Percentiles rank a stretch among this genome's conserved stretches.
Evolutionary conservation across 805 yeast genomes (phyloP).

Genomic region (Pichia phayaonensis): DNA sequence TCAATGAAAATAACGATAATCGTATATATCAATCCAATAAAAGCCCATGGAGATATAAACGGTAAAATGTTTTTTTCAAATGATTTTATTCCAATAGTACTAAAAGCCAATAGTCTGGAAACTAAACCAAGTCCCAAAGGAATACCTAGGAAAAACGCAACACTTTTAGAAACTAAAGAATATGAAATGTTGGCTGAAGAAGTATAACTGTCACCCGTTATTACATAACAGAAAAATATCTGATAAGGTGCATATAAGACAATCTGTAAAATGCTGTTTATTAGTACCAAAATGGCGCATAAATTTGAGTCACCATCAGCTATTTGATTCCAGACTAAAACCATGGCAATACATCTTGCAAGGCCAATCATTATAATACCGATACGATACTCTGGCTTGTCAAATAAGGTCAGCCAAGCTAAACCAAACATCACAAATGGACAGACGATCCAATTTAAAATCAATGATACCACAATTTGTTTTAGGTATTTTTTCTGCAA

Average conservation of each 20-base stretch:
- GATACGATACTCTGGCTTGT: conserved; percentile 39
- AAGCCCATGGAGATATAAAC: conserved; percentile 40
- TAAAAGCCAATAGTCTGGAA: conserved; percentile 29
- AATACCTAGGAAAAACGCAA: conserved; percentile 47
- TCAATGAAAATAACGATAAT: conserved; percentile 44
- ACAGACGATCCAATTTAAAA: conserved; percentile 48
- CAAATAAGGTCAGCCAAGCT: conserved; percentile 45
- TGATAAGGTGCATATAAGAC: no score
- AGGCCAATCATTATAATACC: conserved; percentile 55
- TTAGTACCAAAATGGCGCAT: no score
- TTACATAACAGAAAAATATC: no score
- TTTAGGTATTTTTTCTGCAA: conserved; percentile 17
- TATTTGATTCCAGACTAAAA: conserved; percentile 47
- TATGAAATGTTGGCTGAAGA: conserved; percentile 16
- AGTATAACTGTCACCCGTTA: no score
- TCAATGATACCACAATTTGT: conserved; percentile 32
- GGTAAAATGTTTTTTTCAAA: conserved; percentile 34
- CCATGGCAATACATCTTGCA: conserved; percentile 60
- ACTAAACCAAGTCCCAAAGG: conserved; percentile 41
- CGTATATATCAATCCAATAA: conserved; percentile 45
- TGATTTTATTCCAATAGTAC: conserved; percentile 24
- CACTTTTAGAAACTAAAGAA: conserved; percentile 38
- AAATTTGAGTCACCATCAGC: conserved; percentile 44
- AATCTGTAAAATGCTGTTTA: no score
- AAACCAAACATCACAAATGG: conserved; percentile 51